phyloP scores from a whole-genome alignment of 2,329 filamentous ascomycete species.

The Tolypocladium tropicale region DNA sequence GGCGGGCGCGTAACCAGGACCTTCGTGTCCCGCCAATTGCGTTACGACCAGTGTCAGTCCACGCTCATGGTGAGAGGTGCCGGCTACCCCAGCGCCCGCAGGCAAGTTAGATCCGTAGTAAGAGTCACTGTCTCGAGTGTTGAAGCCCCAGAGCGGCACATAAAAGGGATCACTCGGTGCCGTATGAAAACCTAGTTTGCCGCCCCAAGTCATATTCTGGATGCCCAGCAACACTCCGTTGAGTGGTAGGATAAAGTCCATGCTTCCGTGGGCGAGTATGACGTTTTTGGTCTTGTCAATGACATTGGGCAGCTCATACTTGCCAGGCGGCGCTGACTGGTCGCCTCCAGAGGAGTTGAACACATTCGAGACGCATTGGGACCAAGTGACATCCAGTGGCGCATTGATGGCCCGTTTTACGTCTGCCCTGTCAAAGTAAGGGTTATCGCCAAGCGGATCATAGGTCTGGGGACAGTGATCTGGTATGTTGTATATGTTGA shows the following conservation, averaged over 20 bases:
- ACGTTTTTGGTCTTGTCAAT: slow-evolving; percentile 66
- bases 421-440: slow-evolving; percentile 63
- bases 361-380: slow-evolving; percentile 4
- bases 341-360: slow-evolving; percentile 12
- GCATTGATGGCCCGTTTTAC: slow-evolving; percentile 61
- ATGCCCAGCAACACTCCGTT: slow-evolving; percentile 63
- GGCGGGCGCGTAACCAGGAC: slow-evolving; percentile 56
- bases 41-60: slow-evolving; percentile 63
- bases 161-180: slow-evolving; percentile 53
- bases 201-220: slow-evolving; percentile 76
- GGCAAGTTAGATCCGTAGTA: slow-evolving; percentile 32
- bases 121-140: slow-evolving; percentile 31
- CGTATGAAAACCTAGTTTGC: slow-evolving; percentile 56
- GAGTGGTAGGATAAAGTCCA: slow-evolving; percentile 57
- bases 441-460: slow-evolving; percentile 60
- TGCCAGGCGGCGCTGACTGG: slow-evolving; percentile 31
- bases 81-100: slow-evolving; percentile 56
- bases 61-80: slow-evolving; percentile 61
- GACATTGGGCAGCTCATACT: slow-evolving; percentile 54
- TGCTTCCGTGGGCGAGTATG: slow-evolving; percentile 60
- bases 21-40: slow-evolving; percentile 56
- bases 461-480: slow-evolving; percentile 61
- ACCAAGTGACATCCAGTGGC: slow-evolving; percentile 24
- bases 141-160: slow-evolving; percentile 37
- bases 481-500: slow-evolving; percentile 64